A percentile compares a stretch with the other conserved stretches of the same genome.
These are phyloP conservation scores for Colletotrichum viniferum DNA, from an alignment of 2,329 filamentous ascomycete species.

Conservation along the genomic window DNA sequence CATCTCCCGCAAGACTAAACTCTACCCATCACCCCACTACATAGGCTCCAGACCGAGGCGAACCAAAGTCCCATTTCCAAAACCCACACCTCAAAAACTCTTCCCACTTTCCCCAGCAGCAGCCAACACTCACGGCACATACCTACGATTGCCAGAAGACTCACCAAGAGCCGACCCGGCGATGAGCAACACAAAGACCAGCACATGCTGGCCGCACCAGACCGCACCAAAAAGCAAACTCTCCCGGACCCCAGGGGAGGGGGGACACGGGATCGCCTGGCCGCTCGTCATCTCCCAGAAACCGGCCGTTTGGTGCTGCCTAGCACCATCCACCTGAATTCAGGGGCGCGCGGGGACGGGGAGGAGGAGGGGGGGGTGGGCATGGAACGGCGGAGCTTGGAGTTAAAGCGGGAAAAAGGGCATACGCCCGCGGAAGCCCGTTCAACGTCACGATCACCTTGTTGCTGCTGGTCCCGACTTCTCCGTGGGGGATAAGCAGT, in stretches of 20 bases:
- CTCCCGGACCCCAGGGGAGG: not conserved
- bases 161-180: not conserved
- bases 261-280: not conserved
- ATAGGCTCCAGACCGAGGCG: not conserved
- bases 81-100: not conserved
- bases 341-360: not conserved
- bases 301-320: not conserved
- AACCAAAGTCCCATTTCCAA: not conserved
- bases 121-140: not conserved
- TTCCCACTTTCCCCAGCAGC: not conserved
- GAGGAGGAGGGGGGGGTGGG: not conserved
- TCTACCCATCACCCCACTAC: not conserved
- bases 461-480: not conserved
- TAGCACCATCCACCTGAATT: not conserved
- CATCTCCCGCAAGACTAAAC: not conserved
- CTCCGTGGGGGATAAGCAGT: not conserved
- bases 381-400: not conserved
- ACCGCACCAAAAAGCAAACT: not conserved
- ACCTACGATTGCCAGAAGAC: not conserved
- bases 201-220: not conserved
- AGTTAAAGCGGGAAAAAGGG: not conserved
- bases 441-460: not conserved
- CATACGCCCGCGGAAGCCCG: not conserved
- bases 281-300: not conserved
- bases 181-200: not conserved